phyloP scores from a whole-genome alignment of 345 rosid species.

The Populus euphratica region DNA sequence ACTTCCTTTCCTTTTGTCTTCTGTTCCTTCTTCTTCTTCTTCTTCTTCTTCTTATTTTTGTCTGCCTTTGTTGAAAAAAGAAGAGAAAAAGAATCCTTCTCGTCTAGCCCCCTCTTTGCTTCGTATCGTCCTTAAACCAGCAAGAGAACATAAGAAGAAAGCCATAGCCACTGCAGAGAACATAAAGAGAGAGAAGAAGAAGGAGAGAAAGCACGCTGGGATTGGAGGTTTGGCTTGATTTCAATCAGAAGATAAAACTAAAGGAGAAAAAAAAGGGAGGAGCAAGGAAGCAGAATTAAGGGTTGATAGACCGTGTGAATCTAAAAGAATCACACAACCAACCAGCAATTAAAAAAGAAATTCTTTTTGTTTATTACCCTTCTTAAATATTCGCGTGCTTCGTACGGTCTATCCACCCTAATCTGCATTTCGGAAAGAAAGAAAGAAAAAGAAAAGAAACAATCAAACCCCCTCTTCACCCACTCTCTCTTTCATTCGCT shows the following conservation, averaged over 20 bases:
- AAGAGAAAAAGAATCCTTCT: not conserved
- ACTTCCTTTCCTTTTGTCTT: not conserved
- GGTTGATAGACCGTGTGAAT: conserved; percentile 81
- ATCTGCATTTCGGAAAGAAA: conserved; percentile 31
- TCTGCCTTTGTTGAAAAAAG: not conserved
- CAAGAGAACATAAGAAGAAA: conserved; percentile 4
- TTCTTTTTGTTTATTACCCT: conserved; percentile 5
- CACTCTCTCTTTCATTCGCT: not conserved
- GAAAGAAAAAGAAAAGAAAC: too few relatives aligned
- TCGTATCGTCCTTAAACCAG: not conserved
- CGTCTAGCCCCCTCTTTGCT: not conserved
- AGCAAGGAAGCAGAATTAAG: conserved; percentile 43
- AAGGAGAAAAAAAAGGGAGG: conserved; percentile 1
- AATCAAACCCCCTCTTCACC: conserved; percentile 5
- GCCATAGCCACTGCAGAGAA: not conserved
- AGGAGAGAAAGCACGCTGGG: not conserved
- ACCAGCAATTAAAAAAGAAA: not conserved
- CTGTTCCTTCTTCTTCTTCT: too few relatives aligned
- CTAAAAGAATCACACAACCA: conserved; percentile 49
- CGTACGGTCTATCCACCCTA: conserved; percentile 82
- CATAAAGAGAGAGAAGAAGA: conserved; percentile 17
- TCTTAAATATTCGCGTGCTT: conserved; percentile 56
- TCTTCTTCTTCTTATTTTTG: too few relatives aligned
- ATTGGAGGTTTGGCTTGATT: not conserved
- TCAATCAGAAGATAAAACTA: too few relatives aligned